Percentiles rank a stretch among this genome's conserved stretches.
Conservation (phyloP, 1,284 basidiomycete species). For the Cutaneotrichosporon sp. region DNA sequence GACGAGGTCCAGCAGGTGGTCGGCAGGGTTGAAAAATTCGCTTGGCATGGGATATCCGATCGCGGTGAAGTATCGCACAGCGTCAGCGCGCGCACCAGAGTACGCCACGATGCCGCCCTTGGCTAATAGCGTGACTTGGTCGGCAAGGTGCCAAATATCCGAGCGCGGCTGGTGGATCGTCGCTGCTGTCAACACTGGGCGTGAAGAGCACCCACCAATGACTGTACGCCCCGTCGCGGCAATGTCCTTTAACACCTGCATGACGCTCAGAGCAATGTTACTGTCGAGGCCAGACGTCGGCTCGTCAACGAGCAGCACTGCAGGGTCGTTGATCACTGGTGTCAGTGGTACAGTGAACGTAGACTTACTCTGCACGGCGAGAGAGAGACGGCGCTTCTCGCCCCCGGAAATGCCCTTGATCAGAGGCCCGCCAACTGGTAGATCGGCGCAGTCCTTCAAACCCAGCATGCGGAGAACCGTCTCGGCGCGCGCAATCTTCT, state of each 20-base stretch:
- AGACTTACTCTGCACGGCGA: slow-evolving; percentile 51
- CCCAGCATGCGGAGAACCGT: slow-evolving; percentile 53
- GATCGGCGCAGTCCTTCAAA: slow-evolving; percentile 53
- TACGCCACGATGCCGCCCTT: slow-evolving; percentile 52
- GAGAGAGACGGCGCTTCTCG: slow-evolving; percentile 54
- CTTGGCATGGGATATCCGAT: slow-evolving; percentile 46
- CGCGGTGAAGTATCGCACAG: slow-evolving; percentile 37
- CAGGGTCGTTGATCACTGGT: slow-evolving; percentile 50
- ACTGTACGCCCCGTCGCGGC: slow-evolving; percentile 54
- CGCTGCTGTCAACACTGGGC: slow-evolving; percentile 33
- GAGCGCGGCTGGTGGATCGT: slow-evolving; percentile 56
- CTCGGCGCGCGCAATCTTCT: slow-evolving; percentile 52
- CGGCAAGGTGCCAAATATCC: slow-evolving; percentile 52
- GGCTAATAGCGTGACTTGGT: slow-evolving; percentile 53
- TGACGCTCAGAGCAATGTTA: slow-evolving; percentile 50
- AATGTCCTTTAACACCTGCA: slow-evolving; percentile 51
- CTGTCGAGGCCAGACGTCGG: slow-evolving; percentile 53
- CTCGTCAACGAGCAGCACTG: slow-evolving; percentile 52
- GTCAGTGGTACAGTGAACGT: not conserved
- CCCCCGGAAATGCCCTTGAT: slow-evolving; percentile 55
- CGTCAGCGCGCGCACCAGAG: slow-evolving; percentile 32
- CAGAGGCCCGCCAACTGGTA: slow-evolving; percentile 54
- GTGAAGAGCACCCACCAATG: too few species aligned
- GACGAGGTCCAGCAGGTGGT: slow-evolving; percentile 48
- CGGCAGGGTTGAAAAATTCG: slow-evolving; percentile 47